Percentiles rank a stretch among this genome's conserved stretches.
phyloP scores from a whole-genome alignment of 78 protist species.

The Monocercomonoides exilis region DNA sequence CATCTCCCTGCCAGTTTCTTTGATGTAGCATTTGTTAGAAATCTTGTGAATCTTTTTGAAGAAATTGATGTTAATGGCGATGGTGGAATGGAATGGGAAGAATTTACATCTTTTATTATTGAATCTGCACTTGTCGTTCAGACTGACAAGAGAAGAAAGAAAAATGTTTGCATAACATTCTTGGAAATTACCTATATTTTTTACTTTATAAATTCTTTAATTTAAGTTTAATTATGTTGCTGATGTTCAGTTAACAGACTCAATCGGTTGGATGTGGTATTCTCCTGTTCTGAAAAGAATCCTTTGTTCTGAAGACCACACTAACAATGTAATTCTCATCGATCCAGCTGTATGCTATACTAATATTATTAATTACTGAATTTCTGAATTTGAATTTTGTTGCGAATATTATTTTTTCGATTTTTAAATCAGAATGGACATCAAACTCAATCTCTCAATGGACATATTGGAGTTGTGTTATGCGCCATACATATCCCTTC shows the following conservation, averaged over 20 bases:
- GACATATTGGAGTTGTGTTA: background rate
- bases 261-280: background rate
- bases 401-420: too few relatives aligned
- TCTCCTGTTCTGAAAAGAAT: background rate
- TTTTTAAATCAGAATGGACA: background rate
- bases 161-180: background rate
- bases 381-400: too few relatives aligned
- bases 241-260: background rate
- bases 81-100: conserved; percentile 26
- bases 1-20: background rate
- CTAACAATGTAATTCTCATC: background rate
- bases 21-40: background rate
- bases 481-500: background rate
- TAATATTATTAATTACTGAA: too few relatives aligned
- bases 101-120: background rate
- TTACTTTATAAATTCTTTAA: background rate
- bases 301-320: background rate
- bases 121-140: background rate
- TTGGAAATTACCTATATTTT: background rate
- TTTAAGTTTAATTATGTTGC: background rate
- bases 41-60: background rate
- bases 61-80: conserved; percentile 41
- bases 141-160: background rate
- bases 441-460: background rate
- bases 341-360: too few relatives aligned